Percentiles rank a stretch among this genome's conserved stretches.
Conservation (phyloP, 805 yeast species). For the Middelhovenomyces tepae region DNA sequence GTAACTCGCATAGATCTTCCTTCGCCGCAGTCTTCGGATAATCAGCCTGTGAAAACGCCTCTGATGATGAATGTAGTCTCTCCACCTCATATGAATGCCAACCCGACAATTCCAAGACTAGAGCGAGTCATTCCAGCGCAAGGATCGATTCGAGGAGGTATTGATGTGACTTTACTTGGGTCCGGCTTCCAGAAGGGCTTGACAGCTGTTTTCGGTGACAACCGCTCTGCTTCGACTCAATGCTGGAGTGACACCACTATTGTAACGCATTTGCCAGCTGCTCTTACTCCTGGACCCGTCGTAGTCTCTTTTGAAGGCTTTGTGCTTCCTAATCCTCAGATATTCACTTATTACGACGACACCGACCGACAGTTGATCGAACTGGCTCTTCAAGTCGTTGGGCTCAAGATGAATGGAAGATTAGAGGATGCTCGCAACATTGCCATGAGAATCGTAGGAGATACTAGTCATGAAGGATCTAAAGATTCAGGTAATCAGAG, state of each 20-base stretch:
- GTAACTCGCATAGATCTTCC: too few relatives aligned
- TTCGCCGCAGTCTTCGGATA: too few relatives aligned
- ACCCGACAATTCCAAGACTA: constrained; percentile 41
- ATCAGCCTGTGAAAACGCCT: too few relatives aligned
- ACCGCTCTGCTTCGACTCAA: constrained; percentile 54
- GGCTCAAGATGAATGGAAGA: constrained; percentile 92
- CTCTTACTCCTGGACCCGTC: constrained; percentile 83
- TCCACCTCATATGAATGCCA: too few relatives aligned
- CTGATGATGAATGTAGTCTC: too few relatives aligned
- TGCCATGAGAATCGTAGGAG: constrained; percentile 83
- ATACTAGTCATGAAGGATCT: constrained; percentile 25
- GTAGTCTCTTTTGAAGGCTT: constrained; percentile 65
- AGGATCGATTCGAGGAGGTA: constrained; percentile 94
- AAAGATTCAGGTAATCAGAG: constrained; percentile 25
- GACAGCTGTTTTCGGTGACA: constrained; percentile 68
- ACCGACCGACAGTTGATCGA: constrained; percentile 92
- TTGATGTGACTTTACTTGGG: constrained; percentile 83
- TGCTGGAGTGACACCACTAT: constrained; percentile 95
- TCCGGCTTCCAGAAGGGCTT: constrained; percentile 77
- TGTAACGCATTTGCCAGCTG: constrained; percentile 90
- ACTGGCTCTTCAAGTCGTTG: constrained; percentile 91
- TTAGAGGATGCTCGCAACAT: constrained; percentile 91
- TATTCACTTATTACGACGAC: constrained; percentile 90
- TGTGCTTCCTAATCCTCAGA: constrained; percentile 36
- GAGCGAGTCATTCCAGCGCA: constrained; percentile 86